A percentile compares a stretch with the other conserved stretches of the same genome.
These are phyloP conservation scores for Ophiostoma sp. DNA, from an alignment of 2,329 filamentous ascomycete genomes.

Conservation along the genomic window DNA sequence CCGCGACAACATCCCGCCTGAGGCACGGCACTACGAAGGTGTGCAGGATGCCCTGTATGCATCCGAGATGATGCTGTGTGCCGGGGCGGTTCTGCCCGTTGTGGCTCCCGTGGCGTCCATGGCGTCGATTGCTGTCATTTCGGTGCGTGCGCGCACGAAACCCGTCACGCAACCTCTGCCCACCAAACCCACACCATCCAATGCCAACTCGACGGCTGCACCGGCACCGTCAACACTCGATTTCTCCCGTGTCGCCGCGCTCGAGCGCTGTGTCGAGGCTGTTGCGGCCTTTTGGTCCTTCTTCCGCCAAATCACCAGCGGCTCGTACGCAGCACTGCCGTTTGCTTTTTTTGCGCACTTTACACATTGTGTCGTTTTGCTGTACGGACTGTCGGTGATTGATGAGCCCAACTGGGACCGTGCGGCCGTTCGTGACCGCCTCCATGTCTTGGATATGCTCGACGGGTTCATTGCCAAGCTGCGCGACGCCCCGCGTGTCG, in stretches of 20 bases:
- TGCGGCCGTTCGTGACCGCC: conserved; percentile 34
- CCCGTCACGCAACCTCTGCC: background rate
- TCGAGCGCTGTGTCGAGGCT: conserved; percentile 32
- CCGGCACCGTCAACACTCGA: conserved; percentile 21
- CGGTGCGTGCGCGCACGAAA: background rate
- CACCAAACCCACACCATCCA: conserved; percentile 15
- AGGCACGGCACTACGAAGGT: conserved; percentile 34
- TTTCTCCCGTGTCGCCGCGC: conserved; percentile 26
- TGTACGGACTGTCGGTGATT: conserved; percentile 38
- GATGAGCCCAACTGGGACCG: conserved; percentile 45
- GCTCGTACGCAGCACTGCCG: conserved; percentile 37
- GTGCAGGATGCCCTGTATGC: conserved; percentile 40
- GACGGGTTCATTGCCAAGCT: conserved; percentile 33
- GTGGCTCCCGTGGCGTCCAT: conserved; percentile 18
- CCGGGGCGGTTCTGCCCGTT: conserved; percentile 34
- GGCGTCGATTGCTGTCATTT: conserved; percentile 13
- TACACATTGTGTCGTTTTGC: conserved; percentile 37
- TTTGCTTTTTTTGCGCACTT: conserved; percentile 41
- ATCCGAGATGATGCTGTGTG: conserved; percentile 42
- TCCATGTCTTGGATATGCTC: conserved; percentile 40
- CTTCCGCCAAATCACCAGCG: conserved; percentile 37
- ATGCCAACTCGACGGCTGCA: background rate
- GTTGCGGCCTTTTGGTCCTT: conserved; percentile 39
- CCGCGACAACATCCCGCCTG: conserved; percentile 32
- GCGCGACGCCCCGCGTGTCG: conserved; percentile 14